Evolutionary conservation across 495 filamentous ascomycete genomes (phyloP).

Genomic region (Pyronema omphalodes): DNA sequence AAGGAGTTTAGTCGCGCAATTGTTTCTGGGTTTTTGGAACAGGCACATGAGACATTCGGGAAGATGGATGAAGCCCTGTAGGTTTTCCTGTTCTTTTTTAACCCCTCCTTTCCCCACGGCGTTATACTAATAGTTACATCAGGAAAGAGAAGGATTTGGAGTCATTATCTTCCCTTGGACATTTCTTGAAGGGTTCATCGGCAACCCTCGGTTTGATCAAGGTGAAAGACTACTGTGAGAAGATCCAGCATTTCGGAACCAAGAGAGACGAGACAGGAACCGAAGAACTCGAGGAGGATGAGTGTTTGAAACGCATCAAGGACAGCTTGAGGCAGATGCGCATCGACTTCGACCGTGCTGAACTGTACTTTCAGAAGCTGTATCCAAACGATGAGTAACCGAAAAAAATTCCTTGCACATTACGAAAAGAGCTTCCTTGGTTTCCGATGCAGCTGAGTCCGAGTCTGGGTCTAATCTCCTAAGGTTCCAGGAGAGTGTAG

Average conservation of each 20-base stretch:
- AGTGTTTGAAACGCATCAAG: constrained; percentile 48
- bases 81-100: constrained; percentile 25
- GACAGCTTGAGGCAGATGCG: constrained; percentile 52
- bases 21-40: constrained; percentile 81
- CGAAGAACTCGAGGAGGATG: constrained; percentile 40
- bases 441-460: no score
- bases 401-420: no score
- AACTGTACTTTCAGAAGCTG: constrained; percentile 23
- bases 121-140: constrained; percentile 1
- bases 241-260: constrained; percentile 84
- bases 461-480: no score
- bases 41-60: constrained; percentile 67
- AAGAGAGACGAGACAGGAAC: constrained; percentile 59
- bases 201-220: constrained; percentile 85
- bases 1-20: constrained; percentile 70
- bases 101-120: background rate
- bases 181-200: constrained; percentile 97
- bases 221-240: constrained; percentile 83
- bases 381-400: constrained; percentile 5
- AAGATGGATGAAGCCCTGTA: constrained; percentile 76
- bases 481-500: no score
- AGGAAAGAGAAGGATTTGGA: constrained; percentile 48
- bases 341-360: constrained; percentile 57
- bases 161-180: constrained; percentile 63
- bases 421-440: no score